phyloP scores from a whole-genome alignment of 345 rosid species.

The Conringia planisiliqua region DNA sequence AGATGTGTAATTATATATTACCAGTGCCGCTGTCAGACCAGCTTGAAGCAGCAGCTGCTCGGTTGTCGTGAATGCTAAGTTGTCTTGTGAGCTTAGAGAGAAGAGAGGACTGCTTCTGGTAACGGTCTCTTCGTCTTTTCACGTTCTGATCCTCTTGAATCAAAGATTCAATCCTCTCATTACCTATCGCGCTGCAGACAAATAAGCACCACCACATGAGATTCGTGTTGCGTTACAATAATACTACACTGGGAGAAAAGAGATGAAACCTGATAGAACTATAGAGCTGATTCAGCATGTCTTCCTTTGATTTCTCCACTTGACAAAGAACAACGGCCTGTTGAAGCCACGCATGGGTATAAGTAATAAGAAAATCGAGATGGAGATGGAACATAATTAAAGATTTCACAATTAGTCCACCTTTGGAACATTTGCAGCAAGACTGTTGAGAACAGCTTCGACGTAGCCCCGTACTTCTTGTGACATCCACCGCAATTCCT shows the following conservation, averaged over 20 bases:
- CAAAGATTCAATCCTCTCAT: slow-evolving; percentile 71
- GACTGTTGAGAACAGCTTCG: slow-evolving; percentile 99
- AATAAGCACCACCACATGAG: background rate
- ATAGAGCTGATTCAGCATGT: slow-evolving; percentile 94
- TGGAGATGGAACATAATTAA: background rate
- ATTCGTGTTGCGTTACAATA: background rate
- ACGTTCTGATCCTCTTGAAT: slow-evolving; percentile 91
- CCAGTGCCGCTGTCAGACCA: slow-evolving; percentile 66
- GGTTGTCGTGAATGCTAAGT: slow-evolving; percentile 85
- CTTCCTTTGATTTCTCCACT: slow-evolving; percentile 98
- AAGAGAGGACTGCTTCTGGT: slow-evolving; percentile 79
- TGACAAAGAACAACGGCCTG: slow-evolving; percentile 99
- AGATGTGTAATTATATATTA: slow-evolving; percentile 21
- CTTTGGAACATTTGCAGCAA: slow-evolving; percentile 98
- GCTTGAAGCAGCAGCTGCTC: slow-evolving; percentile 81
- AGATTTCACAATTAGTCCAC: slow-evolving; percentile 31
- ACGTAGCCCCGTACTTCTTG: slow-evolving; percentile 99
- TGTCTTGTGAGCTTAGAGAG: slow-evolving; percentile 77
- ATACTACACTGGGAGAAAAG: background rate
- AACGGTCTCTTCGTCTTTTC: slow-evolving; percentile 71
- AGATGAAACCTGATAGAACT: slow-evolving; percentile 64
- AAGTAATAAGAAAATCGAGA: background rate
- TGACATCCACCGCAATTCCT: slow-evolving; percentile 99
- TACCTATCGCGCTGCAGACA: slow-evolving; percentile 61
- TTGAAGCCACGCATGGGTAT: slow-evolving; percentile 1